These are phyloP conservation scores for Aspergillus aculeatus DNA, from an alignment of 2,329 filamentous ascomycete species.

Conservation along the genomic window DNA sequence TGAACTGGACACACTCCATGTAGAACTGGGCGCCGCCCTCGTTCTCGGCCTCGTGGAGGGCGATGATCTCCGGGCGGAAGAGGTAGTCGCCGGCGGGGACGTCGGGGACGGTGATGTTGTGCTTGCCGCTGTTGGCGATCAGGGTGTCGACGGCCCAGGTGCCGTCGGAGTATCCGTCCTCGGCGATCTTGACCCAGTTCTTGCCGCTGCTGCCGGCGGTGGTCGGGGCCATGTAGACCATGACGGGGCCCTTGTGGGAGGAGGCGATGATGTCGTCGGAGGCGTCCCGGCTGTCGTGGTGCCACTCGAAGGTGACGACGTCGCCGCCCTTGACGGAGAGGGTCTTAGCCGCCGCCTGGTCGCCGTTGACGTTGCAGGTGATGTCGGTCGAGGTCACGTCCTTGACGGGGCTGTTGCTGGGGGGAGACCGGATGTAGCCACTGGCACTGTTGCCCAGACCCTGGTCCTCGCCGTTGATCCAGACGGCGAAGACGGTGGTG, in stretches of 20 bases:
- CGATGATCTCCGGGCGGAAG: constrained; percentile 26
- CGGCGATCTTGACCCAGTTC: constrained; percentile 25
- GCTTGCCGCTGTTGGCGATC: constrained; percentile 23
- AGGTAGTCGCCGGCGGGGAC: constrained; percentile 24
- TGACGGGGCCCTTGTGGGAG: constrained; percentile 20
- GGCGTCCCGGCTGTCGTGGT: constrained; percentile 19
- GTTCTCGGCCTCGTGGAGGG: constrained; percentile 20
- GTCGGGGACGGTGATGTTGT: constrained; percentile 23
- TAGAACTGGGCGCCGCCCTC: constrained; percentile 23
- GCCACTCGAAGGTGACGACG: constrained; percentile 26
- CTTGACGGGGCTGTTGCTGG: constrained; percentile 23
- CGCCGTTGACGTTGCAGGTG: constrained; percentile 24
- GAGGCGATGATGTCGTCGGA: constrained; percentile 25
- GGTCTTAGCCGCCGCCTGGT: constrained; percentile 17
- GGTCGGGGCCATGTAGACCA: constrained; percentile 24
- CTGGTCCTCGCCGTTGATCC: constrained; percentile 25
- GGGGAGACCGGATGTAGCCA: constrained; percentile 23
- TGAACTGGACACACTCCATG: constrained; percentile 26
- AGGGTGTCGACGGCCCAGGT: constrained; percentile 21
- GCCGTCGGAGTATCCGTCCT: constrained; percentile 22
- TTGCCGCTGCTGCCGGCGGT: constrained; percentile 17
- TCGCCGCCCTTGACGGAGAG: constrained; percentile 21
- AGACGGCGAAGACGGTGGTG: constrained; percentile 23
- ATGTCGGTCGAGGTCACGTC: constrained; percentile 24
- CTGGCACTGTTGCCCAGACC: constrained; percentile 18